A percentile compares a stretch with the other conserved stretches of the same genome.
These are phyloP conservation scores for Biscogniauxia sp. DNA, from an alignment of 2,329 filamentous ascomycete genomes.

Conservation along the genomic window DNA sequence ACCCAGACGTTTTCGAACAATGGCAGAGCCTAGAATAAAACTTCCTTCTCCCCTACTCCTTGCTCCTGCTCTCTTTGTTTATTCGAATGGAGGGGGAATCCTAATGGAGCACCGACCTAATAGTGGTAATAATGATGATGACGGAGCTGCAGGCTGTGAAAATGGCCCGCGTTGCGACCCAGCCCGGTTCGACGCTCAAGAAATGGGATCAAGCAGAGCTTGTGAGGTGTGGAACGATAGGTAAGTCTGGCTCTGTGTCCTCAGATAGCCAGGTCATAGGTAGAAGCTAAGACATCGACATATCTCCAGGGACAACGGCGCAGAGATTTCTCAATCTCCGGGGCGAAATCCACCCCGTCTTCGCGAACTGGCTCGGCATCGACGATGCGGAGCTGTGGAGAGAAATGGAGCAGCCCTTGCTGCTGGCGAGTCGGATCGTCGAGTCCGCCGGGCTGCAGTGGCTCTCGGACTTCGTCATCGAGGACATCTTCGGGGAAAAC, in stretches of 20 bases:
- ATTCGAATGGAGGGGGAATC: neutral
- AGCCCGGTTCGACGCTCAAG: constrained; percentile 28
- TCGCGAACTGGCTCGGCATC: constrained; percentile 26
- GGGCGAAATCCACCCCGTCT: constrained; percentile 32
- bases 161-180: constrained; percentile 14
- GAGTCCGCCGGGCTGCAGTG: constrained; percentile 30
- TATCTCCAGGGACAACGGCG: constrained; percentile 22
- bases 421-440: constrained; percentile 32
- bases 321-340: constrained; percentile 18
- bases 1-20: constrained; percentile 18
- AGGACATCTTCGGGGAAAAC: constrained; percentile 29
- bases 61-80: neutral
- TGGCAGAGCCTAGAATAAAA: constrained; percentile 1
- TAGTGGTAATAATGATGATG: constrained; percentile 9
- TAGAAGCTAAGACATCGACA: neutral
- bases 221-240: constrained; percentile 29
- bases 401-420: constrained; percentile 32
- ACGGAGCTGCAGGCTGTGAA: constrained; percentile 3
- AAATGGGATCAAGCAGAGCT: constrained; percentile 30
- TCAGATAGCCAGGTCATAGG: neutral
- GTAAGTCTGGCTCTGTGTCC: constrained; percentile 15
- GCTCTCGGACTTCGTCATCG: constrained; percentile 33
- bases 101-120: constrained; percentile 6
- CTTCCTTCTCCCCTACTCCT: neutral
- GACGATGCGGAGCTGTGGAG: constrained; percentile 17